Evolutionary conservation across 257 asterid species (phyloP).

Genomic region (Misopates orontium): DNA sequence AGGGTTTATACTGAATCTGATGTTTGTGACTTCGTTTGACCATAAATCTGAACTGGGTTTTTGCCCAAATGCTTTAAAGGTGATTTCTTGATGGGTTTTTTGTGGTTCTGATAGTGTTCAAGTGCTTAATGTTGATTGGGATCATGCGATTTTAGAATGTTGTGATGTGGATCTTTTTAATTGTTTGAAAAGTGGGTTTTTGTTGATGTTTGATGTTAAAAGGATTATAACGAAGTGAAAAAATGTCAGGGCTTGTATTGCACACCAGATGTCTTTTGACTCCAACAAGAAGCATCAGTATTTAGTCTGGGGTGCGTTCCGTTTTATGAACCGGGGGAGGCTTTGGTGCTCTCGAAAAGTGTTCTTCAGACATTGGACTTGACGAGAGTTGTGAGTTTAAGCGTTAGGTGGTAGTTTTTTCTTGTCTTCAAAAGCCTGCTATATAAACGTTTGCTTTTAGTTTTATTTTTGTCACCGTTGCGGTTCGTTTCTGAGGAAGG

Average conservation of each 20-base stretch:
- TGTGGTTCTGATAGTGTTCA: not conserved
- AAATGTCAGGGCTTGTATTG: slow-evolving; percentile 55
- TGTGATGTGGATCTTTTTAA: slow-evolving; percentile 20
- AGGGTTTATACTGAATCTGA: not conserved
- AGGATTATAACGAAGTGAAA: slow-evolving; percentile 42
- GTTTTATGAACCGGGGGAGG: slow-evolving; percentile 76
- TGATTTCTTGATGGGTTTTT: not conserved
- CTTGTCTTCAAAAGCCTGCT: too few relatives aligned
- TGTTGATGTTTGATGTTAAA: slow-evolving; percentile 22
- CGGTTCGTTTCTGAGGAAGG: slow-evolving; percentile 16
- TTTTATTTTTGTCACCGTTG: not conserved
- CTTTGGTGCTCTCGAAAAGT: slow-evolving; percentile 59
- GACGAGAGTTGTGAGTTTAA: slow-evolving; percentile 33
- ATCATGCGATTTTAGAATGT: not conserved
- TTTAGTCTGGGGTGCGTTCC: slow-evolving; percentile 61
- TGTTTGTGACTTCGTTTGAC: not conserved
- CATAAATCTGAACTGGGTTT: not conserved
- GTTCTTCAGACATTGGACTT: slow-evolving; percentile 87
- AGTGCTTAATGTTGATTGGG: slow-evolving; percentile 1
- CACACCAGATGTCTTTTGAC: slow-evolving; percentile 93
- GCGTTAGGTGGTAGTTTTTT: not conserved
- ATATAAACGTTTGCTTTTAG: slow-evolving; percentile 9
- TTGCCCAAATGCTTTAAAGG: not conserved
- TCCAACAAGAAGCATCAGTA: slow-evolving; percentile 65
- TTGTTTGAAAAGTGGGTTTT: slow-evolving; percentile 24